Base-by-base conservation (phyloP, 2,329 filamentous ascomycete species). In the Sphaerulina populicola region DNA sequence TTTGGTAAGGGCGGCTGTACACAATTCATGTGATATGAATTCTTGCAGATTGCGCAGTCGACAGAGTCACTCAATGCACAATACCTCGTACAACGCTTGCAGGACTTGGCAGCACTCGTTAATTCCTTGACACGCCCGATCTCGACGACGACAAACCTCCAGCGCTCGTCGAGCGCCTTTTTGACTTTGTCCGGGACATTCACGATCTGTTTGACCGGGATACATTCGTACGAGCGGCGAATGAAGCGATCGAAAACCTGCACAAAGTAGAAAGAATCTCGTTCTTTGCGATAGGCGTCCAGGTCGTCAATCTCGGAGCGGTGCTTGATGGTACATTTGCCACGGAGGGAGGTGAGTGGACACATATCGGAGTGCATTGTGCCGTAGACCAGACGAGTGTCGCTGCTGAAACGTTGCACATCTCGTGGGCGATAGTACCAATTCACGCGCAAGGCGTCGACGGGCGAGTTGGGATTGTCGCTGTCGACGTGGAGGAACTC, bases 331-430 rank as follows among this genome's bases (percentile, higher is more conserved):
- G 84, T 81, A 70, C 91, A 97, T 73, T 94, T 95, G 60, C 93
- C 93, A 64, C 93, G 88, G 61, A 98, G 76, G 41, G 93, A 88
- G 45, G 89, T 89, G 63, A 98, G 77, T 52, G 93, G 93, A 67
- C 88, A 94, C 56, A 89, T 85, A 73, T 98, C 93, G 23, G 93
- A 97, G 71, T 98, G 93, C 93, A 98, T 98, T 29, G 93, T 95
- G 56, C 89, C 91, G 71, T 91, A 96, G 47, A 98, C 82, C 63
- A 91, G 77, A 56, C 93, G 86, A 53, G 87, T 91, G 74, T 98
- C 93, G 68, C 86, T 85, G 61, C 87, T 85, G 72, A 90, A 93
- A 61, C 90, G 87, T 60, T 88, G 87, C 65, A 97, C 94, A 71
- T 98, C 93, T 70, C 93, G 89, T 51, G 93, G 91, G 37, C 93